A percentile compares a stretch with the other conserved stretches of the same genome.
Evolutionary conservation across 2,329 filamentous ascomycete species (phyloP).

Genomic region (Cladosporium sp.): DNA sequence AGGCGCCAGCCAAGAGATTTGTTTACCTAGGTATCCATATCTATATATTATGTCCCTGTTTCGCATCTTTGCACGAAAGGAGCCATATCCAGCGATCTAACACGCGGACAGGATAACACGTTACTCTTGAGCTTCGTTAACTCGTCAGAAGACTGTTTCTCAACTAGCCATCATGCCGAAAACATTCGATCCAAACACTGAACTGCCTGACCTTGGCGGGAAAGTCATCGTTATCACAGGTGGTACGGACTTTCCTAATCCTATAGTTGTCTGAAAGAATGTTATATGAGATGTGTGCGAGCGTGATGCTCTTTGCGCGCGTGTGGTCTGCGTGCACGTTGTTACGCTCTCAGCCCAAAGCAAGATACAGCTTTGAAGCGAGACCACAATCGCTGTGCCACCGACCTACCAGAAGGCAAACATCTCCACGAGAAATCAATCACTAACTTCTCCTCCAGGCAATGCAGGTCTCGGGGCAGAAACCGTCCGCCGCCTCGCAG

Average conservation of each 20-base stretch:
- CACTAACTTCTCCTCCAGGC: conserved; percentile 24
- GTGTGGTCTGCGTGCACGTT: background rate
- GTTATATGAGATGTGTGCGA: background rate
- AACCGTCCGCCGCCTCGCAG: conserved; percentile 45
- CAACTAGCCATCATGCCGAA: background rate
- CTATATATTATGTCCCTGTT: background rate
- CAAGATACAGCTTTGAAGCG: background rate
- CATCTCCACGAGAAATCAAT: background rate
- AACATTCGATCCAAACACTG: conserved; percentile 18
- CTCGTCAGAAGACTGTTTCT: background rate
- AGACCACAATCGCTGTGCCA: background rate
- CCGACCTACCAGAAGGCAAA: background rate
- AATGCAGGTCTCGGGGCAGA: conserved; percentile 51
- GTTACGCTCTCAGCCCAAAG: background rate
- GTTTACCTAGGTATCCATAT: background rate
- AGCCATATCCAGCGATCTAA: background rate
- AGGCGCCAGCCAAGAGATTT: background rate
- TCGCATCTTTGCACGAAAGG: background rate
- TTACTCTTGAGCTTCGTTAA: background rate
- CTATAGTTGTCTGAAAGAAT: background rate
- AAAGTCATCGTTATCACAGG: conserved; percentile 49
- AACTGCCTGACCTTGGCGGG: conserved; percentile 44
- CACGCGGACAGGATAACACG: background rate
- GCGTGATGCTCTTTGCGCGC: background rate
- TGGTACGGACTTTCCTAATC: conserved; percentile 21